These are phyloP conservation scores for Wickerhamiella brachini DNA, from an alignment of 805 yeast species.

Conservation along the genomic window DNA sequence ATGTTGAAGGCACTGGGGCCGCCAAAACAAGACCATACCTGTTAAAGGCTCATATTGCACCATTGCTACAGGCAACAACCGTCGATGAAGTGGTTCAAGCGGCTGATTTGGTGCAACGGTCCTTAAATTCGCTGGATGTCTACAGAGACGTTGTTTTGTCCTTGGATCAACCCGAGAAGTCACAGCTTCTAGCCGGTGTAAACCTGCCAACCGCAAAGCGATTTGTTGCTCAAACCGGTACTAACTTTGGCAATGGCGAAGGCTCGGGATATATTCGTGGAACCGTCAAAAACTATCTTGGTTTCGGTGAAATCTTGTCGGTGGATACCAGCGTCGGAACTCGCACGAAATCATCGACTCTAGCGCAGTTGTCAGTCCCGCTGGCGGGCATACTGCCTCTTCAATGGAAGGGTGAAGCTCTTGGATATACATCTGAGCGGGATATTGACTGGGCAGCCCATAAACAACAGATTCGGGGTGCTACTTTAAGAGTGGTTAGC, in stretches of 20 bases:
- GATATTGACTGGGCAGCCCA: constrained; percentile 40
- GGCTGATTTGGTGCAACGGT: constrained; percentile 20
- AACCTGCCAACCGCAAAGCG: constrained; percentile 33
- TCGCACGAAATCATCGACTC: constrained; percentile 40
- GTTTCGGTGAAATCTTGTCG: constrained; percentile 52
- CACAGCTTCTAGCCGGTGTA: constrained; percentile 9
- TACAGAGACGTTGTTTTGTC: constrained; percentile 13
- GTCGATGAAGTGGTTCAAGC: constrained; percentile 17
- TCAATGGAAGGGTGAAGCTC: constrained; percentile 38
- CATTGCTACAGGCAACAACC: constrained; percentile 21
- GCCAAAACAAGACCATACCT: constrained; percentile 17
- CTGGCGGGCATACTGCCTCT: constrained; percentile 29
- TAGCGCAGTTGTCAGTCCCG: constrained; percentile 40
- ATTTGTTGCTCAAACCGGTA: constrained; percentile 80
- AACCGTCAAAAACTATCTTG: constrained; percentile 46
- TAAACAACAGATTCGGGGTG: constrained; percentile 38
- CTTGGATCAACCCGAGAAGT: constrained; percentile 9
- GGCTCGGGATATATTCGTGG: constrained; percentile 86
- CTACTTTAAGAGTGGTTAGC: constrained; percentile 27
- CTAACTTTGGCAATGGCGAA: constrained; percentile 92
- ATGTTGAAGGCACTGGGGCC: constrained; percentile 25
- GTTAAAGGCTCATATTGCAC: constrained; percentile 22
- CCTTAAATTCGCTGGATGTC: constrained; percentile 15
- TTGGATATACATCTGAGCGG: constrained; percentile 38
- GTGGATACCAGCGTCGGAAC: constrained; percentile 48